Percentiles rank a stretch among this genome's conserved stretches.
Evolutionary conservation across 345 rosid genomes (phyloP).

Genomic region (Excoecaria cochinchinensis): DNA sequence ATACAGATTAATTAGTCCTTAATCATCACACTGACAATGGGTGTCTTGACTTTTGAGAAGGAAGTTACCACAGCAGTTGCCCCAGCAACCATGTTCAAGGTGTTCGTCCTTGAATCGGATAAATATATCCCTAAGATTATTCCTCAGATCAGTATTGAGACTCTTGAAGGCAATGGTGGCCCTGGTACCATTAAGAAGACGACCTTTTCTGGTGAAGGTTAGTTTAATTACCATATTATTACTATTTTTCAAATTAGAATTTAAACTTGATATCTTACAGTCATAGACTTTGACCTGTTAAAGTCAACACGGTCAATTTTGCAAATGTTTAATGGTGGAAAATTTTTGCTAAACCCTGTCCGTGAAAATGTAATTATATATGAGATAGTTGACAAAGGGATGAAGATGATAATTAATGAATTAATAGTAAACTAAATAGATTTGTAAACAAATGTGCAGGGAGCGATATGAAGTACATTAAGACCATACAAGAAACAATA

Average conservation of each 20-base stretch:
- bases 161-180: conserved; percentile 10
- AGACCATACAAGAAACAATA: conserved; percentile 35
- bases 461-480: conserved; percentile 22
- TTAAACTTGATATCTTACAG: not conserved
- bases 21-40: not conserved
- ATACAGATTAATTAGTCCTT: too few relatives aligned
- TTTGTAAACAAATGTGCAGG: conserved; percentile 17
- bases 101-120: not conserved
- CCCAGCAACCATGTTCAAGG: not conserved
- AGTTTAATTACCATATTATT: not conserved
- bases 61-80: not conserved
- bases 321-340: too few relatives aligned
- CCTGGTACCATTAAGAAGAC: conserved; percentile 9
- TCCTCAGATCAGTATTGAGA: not conserved
- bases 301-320: not conserved
- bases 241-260: not conserved
- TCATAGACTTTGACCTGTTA: too few relatives aligned
- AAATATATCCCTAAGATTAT: not conserved
- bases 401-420: not conserved
- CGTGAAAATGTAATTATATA: too few relatives aligned
- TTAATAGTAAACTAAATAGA: not conserved
- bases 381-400: not conserved
- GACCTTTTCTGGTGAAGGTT: not conserved
- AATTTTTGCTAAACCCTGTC: too few relatives aligned
- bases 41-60: not conserved